Evolutionary conservation across 495 filamentous ascomycete species (phyloP).

Genomic region (Podospora sp.): DNA sequence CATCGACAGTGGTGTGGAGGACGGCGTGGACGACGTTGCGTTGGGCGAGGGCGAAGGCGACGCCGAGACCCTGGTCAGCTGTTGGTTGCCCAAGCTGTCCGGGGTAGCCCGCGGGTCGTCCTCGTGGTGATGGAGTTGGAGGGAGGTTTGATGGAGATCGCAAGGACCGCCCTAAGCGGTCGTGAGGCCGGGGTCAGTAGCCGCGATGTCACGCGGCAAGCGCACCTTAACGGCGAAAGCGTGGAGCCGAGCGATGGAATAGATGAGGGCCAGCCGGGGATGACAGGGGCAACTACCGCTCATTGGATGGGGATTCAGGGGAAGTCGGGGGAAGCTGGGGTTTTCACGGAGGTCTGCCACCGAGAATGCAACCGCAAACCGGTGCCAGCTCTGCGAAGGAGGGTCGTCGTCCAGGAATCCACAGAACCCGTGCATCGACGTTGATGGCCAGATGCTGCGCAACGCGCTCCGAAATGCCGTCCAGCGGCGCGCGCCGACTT

Average conservation of each 20-base stretch:
- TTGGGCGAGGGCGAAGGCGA: not conserved
- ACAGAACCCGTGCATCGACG: too few relatives aligned
- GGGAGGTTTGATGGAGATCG: slow-evolving; percentile 15
- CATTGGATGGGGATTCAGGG: slow-evolving; percentile 29
- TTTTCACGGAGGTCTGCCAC: slow-evolving; percentile 34
- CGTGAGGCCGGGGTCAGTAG: slow-evolving; percentile 22
- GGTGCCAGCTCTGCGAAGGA: not conserved
- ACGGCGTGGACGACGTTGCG: not conserved
- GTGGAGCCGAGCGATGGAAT: slow-evolving; percentile 31
- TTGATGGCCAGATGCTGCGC: not conserved
- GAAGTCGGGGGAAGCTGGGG: slow-evolving; percentile 10
- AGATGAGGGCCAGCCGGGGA: slow-evolving; percentile 31
- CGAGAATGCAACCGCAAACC: slow-evolving; percentile 31
- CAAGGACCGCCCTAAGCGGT: slow-evolving; percentile 28
- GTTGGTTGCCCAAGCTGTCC: not conserved
- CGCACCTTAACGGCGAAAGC: slow-evolving; percentile 23
- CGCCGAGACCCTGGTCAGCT: not conserved
- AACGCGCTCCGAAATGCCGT: slow-evolving; percentile 15
- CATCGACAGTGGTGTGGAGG: not conserved
- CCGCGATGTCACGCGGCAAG: slow-evolving; percentile 30
- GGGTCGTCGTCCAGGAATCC: not conserved
- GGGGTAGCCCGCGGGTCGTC: not conserved
- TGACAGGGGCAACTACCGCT: slow-evolving; percentile 34
- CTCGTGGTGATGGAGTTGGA: not conserved
- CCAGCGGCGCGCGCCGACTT: slow-evolving; percentile 6